Conservation (phyloP, 495 filamentous ascomycete genomes). For the Lasiosphaeria ovina region DNA sequence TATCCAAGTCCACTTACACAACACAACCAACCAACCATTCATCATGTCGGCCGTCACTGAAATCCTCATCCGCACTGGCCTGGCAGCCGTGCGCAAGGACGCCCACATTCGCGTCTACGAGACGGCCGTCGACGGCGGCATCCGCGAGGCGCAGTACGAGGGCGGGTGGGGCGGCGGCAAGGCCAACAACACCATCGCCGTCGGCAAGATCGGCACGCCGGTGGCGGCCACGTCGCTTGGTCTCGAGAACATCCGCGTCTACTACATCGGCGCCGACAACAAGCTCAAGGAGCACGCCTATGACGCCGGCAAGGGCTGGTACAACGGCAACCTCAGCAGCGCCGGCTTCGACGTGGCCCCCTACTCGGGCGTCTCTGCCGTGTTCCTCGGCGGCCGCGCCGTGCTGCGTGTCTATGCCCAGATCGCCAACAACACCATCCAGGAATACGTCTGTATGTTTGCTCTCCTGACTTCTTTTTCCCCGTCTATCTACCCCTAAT, state of each 20-base stretch:
- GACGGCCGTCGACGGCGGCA: conserved; percentile 9
- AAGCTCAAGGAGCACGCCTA: conserved; percentile 3
- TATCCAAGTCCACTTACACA: not conserved
- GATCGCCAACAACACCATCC: conserved; percentile 9
- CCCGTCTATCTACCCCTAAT: not conserved
- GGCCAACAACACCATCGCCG: conserved; percentile 3
- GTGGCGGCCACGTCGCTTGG: conserved; percentile 7
- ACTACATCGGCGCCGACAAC: conserved; percentile 6
- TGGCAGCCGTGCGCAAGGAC: conserved; percentile 10
- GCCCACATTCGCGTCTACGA: conserved; percentile 11
- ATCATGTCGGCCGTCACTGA: conserved; percentile 13
- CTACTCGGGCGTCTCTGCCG: conserved; percentile 9
- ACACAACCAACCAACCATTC: not conserved
- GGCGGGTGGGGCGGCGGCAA: conserved; percentile 4
- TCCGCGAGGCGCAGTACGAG: conserved; percentile 4
- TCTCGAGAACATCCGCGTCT: conserved; percentile 6
- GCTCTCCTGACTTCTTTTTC: not conserved
- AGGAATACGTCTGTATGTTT: conserved; percentile 12
- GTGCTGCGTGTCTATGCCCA: conserved; percentile 7
- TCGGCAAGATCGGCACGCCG: conserved; percentile 11
- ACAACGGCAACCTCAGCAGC: conserved; percentile 6
- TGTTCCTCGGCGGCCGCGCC: conserved; percentile 5
- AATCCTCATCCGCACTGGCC: conserved; percentile 10
- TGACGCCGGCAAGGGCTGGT: conserved; percentile 4
- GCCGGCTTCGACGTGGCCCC: conserved; percentile 4